phyloP scores from a whole-genome alignment of 106 monocot species.

The Acorus calamus region DNA sequence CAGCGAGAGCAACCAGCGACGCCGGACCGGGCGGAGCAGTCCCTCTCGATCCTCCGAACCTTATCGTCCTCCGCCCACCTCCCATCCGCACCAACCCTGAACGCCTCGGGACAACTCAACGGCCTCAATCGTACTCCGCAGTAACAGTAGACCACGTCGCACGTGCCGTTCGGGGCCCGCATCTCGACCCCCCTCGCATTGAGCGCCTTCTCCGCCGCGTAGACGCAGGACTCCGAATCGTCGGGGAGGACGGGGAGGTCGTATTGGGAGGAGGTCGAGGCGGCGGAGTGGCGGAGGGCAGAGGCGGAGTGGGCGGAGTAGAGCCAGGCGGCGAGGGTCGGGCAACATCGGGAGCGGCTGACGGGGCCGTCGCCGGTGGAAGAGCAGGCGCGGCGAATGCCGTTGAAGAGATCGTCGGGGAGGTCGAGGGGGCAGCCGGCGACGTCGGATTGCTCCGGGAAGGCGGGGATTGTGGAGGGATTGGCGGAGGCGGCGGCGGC shows the following conservation, averaged over 20 bases:
- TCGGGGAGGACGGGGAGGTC: conserved; percentile 66
- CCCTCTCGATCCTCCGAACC: conserved; percentile 31
- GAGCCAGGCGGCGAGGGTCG: conserved; percentile 62
- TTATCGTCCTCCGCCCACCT: conserved; percentile 25
- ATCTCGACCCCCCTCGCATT: conserved; percentile 25
- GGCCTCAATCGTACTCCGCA: conserved; percentile 65
- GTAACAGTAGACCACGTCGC: conserved; percentile 62
- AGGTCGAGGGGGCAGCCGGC: conserved; percentile 43
- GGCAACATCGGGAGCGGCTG: conserved; percentile 53
- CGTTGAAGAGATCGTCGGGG: conserved; percentile 31
- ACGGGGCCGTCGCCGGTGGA: conserved; percentile 9
- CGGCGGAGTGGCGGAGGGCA: not conserved
- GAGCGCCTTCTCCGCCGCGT: conserved; percentile 43
- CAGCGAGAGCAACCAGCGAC: conserved; percentile 60
- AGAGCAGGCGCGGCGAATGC: conserved; percentile 34
- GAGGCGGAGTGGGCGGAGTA: conserved; percentile 13
- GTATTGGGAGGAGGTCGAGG: not conserved
- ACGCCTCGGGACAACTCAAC: conserved; percentile 32
- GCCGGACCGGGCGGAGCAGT: conserved; percentile 34
- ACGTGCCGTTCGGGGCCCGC: conserved; percentile 57
- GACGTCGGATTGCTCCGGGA: conserved; percentile 72
- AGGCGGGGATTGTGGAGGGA: conserved; percentile 61
- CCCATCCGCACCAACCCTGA: conserved; percentile 13
- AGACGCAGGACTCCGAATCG: conserved; percentile 62
- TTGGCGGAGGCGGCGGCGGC: conserved; percentile 6